Evolutionary conservation across 2,329 filamentous ascomycete species (phyloP).

Genomic region (Fusarium coicis): DNA sequence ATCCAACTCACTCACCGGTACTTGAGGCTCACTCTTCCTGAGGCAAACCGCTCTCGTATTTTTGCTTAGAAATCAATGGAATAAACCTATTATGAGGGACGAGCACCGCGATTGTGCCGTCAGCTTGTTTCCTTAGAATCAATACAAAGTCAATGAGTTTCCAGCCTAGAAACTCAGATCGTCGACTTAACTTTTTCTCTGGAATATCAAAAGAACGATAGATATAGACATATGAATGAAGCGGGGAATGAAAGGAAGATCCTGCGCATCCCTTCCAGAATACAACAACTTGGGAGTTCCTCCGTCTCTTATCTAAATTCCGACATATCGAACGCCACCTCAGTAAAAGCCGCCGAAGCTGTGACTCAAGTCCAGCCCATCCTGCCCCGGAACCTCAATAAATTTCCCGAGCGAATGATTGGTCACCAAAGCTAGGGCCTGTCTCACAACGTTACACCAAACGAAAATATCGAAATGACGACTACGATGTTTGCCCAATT

Average conservation of each 20-base stretch:
- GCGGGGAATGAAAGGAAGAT: not conserved
- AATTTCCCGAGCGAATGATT: not conserved
- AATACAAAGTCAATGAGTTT: not conserved
- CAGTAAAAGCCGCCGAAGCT: not conserved
- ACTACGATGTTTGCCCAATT: not conserved
- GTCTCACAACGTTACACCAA: not conserved
- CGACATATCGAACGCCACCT: not conserved
- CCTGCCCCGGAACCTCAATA: not conserved
- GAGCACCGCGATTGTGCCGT: rapidly evolving
- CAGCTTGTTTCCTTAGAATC: too few relatives aligned
- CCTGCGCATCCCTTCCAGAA: not conserved
- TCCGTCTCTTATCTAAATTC: not conserved
- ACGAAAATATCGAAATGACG: not conserved
- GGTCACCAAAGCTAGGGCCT: not conserved
- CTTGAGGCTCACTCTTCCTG: too few relatives aligned
- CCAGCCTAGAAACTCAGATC: not conserved
- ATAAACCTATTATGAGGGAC: rapidly evolving
- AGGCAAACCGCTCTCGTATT: too few relatives aligned
- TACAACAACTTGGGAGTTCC: not conserved
- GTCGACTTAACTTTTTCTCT: not conserved
- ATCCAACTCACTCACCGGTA: not conserved
- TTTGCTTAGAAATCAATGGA: too few relatives aligned
- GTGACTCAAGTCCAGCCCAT: not conserved
- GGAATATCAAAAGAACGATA: not conserved
- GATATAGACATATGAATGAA: not conserved